Evolutionary conservation across 2,329 filamentous ascomycete species (phyloP).

Genomic region (Pseudogymnoascus pannorum): DNA sequence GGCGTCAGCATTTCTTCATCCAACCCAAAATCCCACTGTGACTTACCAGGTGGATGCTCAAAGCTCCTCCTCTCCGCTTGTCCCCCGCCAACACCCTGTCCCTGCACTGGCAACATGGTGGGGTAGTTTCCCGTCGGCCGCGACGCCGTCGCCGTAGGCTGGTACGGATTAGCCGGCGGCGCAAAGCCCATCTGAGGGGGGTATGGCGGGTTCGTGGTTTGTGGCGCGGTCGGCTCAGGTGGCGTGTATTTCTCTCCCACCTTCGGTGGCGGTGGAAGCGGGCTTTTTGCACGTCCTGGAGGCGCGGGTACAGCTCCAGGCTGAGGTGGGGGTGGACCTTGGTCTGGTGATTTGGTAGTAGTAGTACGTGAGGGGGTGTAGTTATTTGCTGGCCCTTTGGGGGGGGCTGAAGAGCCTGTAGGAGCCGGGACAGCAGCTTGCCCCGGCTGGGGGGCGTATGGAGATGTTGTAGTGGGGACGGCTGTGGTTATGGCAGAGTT

Average conservation of each 20-base stretch:
- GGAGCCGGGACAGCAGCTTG: conserved; percentile 39
- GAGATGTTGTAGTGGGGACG: conserved; percentile 24
- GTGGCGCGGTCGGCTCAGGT: conserved; percentile 30
- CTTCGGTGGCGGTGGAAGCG: conserved; percentile 45
- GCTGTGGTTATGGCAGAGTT: conserved; percentile 24
- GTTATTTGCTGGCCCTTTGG: conserved; percentile 23
- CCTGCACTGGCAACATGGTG: not conserved
- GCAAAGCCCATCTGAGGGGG: conserved; percentile 46
- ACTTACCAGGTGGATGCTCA: conserved; percentile 25
- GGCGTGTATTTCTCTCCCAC: conserved; percentile 38
- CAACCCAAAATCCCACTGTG: not conserved
- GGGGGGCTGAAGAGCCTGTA: conserved; percentile 13
- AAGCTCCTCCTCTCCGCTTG: conserved; percentile 18
- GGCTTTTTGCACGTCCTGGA: conserved; percentile 26
- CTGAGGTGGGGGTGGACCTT: conserved; percentile 47
- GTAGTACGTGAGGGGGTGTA: conserved; percentile 36
- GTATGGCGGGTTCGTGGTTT: conserved; percentile 28
- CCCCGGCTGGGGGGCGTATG: conserved; percentile 40
- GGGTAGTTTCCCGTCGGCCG: not conserved
- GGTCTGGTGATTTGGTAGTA: conserved; percentile 32
- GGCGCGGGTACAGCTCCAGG: conserved; percentile 48
- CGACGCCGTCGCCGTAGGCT: conserved; percentile 19
- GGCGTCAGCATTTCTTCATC: not conserved
- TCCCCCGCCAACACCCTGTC: not conserved
- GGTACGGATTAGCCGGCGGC: conserved; percentile 31